Evolutionary conservation across 1,284 basidiomycete species (phyloP), one percentile per base, ranked within the genome.

Genomic region (Tilletia setariae): DNA sequence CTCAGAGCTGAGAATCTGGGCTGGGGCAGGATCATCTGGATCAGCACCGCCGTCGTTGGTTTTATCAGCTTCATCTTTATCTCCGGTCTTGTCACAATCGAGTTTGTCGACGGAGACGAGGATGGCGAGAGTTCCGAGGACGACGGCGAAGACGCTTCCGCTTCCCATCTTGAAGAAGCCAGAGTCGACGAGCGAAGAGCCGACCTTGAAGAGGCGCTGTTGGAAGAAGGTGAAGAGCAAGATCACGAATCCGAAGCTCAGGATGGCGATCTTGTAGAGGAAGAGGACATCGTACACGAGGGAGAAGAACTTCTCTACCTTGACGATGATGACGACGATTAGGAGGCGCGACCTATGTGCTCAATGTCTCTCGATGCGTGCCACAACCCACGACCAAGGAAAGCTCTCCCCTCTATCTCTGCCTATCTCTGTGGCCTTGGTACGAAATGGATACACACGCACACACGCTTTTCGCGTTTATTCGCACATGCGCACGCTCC

Each of bases 51-150:
- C 30, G 30, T 61, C 30, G 56, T 61, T 11, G 56, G 56, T 16
- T 30, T 61, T 19, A 30, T 61, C 28, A 61, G 56, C 32, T 61
- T 61, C 30, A 35, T 61, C 30, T 61, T 61, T 30, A 30, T 61
- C 56, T 16, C 56, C 9, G 56, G 56, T 2, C 28, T 61, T 15
- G 28, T 61, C 16, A 19, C 23, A 7, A 35, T 61, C n/a, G 56
- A 61, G 28, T 16, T 61, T 40, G 56, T 61, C 16, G 51, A 56
- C 25, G 25, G 51, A 25, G 51, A 11, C 21, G 51, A 21, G 13
- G 51, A 56, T 7, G 51, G 28, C 6, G 51, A 16, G 51, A 56
- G 25, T 19, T 19, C 13, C n/a, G 51, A 56, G 28, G 56, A 61
- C 7, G 56, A 61, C 8, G 56, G 35, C 9, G 28, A 35, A 30